A percentile compares a stretch with the other conserved stretches of the same genome.
Evolutionary conservation across 176 grass and related monocot genomes (phyloP).

Genomic region (Juncus inflexus): DNA sequence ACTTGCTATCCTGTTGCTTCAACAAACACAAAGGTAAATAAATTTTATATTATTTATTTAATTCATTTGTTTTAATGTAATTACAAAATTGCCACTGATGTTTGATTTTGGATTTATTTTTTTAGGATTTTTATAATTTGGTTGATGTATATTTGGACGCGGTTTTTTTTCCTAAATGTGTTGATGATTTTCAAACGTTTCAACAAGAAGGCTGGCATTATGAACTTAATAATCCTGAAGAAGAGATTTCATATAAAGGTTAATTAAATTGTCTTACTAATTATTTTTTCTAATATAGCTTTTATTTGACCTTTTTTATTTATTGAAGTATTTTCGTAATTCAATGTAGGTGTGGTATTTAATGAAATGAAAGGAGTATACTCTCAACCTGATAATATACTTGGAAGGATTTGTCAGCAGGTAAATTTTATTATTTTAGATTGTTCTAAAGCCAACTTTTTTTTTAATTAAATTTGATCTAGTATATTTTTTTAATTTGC

Average conservation of each 20-base stretch:
- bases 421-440: conserved; percentile 30
- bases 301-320: conserved; percentile 1
- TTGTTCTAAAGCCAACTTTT: not conserved
- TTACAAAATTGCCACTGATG: conserved; percentile 10
- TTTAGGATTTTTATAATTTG: conserved; percentile 99
- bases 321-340: not conserved
- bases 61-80: not conserved
- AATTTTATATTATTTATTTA: conserved; percentile 28
- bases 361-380: conserved; percentile 99
- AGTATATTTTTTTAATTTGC: conserved; percentile 31
- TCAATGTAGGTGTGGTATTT: conserved; percentile 84
- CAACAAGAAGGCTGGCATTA: conserved; percentile 99
- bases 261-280: conserved; percentile 15
- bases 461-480: not conserved
- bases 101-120: conserved; percentile 19
- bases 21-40: conserved; percentile 78
- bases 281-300: conserved; percentile 4
- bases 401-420: conserved; percentile 76
- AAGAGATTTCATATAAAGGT: conserved; percentile 99
- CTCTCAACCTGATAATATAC: conserved; percentile 95
- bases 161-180: conserved; percentile 91
- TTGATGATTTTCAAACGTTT: conserved; percentile 94
- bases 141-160: conserved; percentile 98
- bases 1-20: conserved; percentile 99
- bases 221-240: conserved; percentile 80